Evolutionary conservation across 1,139 yeast genomes (phyloP).

Genomic region (Eremothecium sinecaudum): DNA sequence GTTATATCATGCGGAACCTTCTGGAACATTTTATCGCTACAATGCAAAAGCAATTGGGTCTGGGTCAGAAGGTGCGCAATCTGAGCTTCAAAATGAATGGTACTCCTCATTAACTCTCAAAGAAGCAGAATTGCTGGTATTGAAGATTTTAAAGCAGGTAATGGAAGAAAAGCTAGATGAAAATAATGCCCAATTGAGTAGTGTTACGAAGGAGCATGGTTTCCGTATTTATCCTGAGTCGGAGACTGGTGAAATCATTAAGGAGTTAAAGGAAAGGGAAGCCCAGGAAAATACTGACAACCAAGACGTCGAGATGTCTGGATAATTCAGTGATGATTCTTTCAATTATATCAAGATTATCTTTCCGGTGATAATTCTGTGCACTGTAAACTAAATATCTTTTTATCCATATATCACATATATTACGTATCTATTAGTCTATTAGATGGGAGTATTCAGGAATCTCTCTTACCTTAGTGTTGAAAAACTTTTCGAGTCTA

Average conservation of each 20-base stretch:
- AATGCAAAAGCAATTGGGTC: constrained; percentile 99
- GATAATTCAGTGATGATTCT: constrained; percentile 1
- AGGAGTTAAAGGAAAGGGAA: constrained; percentile 62
- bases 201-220: constrained; percentile 80
- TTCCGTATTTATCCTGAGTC: constrained; percentile 80
- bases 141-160: constrained; percentile 90
- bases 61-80: constrained; percentile 98
- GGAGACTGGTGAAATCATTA: constrained; percentile 74
- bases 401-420: constrained; percentile 1
- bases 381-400: not conserved
- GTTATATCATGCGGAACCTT: constrained; percentile 96
- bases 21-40: constrained; percentile 94
- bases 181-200: constrained; percentile 89
- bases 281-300: constrained; percentile 37
- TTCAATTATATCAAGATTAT: too few relatives aligned
- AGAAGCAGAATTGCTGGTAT: constrained; percentile 85
- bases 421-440: constrained; percentile 18
- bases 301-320: constrained; percentile 28
- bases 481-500: constrained; percentile 81
- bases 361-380: too few relatives aligned
- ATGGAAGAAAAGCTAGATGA: constrained; percentile 98
- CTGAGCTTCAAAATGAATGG: constrained; percentile 93
- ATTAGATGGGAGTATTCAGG: constrained; percentile 36
- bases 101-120: constrained; percentile 87
- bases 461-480: constrained; percentile 66